These are phyloP conservation scores for Lolium multiflorum DNA, from an alignment of 176 grass and related monocot genomes.

Conservation along the genomic window DNA sequence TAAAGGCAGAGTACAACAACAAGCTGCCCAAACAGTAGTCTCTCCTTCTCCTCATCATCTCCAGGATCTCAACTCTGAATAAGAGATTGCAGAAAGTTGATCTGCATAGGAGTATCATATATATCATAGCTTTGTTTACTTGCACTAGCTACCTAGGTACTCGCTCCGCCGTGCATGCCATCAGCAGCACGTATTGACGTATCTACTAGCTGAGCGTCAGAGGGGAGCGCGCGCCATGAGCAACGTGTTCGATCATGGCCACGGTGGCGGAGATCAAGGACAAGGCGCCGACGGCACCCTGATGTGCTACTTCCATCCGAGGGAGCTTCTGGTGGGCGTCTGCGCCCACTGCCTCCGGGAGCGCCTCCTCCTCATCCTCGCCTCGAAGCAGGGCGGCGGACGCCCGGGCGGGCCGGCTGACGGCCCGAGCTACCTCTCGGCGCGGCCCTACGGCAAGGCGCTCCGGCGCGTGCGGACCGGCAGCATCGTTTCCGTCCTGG, in stretches of 20 bases:
- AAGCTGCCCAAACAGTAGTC: not conserved
- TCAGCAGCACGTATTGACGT: not conserved
- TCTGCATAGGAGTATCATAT: not conserved
- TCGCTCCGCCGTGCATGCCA: not conserved
- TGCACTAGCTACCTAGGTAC: not conserved
- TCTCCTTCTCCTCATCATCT: not conserved
- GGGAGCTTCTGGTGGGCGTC: slow-evolving; percentile 67
- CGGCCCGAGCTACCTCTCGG: not conserved
- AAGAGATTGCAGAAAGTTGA: too few relatives aligned
- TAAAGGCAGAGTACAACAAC: not conserved
- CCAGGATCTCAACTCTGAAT: not conserved
- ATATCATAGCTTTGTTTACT: not conserved
- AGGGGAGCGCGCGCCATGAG: slow-evolving; percentile 25
- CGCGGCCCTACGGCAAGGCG: slow-evolving; percentile 33
- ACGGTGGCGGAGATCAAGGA: slow-evolving; percentile 10
- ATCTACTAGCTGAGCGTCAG: not conserved
- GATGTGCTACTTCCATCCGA: slow-evolving; percentile 72
- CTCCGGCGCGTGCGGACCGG: slow-evolving; percentile 42
- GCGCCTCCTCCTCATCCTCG: slow-evolving; percentile 69
- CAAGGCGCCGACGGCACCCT: not conserved
- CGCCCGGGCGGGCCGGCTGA: not conserved
- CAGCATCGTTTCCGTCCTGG: slow-evolving; percentile 55
- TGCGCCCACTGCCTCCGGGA: slow-evolving; percentile 86
- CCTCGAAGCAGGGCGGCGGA: slow-evolving; percentile 32
- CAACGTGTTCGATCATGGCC: slow-evolving; percentile 5